phyloP scores from a whole-genome alignment of 1,284 basidiomycete species.

The Peniophora sp. region DNA sequence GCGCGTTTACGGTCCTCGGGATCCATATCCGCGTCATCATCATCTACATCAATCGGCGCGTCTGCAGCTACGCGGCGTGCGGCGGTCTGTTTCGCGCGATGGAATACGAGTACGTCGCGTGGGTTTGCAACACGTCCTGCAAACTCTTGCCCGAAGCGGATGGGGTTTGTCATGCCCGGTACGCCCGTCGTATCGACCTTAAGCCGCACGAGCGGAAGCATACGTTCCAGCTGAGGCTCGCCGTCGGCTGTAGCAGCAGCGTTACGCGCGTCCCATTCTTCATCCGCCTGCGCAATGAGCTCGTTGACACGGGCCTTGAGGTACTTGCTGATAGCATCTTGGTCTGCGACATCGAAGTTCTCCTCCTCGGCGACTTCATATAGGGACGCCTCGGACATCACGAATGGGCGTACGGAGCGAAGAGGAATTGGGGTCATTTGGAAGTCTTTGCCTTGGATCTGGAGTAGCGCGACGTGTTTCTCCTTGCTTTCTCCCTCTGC shows the following conservation, averaged over 20 bases:
- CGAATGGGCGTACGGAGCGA: conserved; percentile 90
- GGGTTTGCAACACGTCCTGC: conserved; percentile 90
- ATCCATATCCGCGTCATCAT: conserved; percentile 7
- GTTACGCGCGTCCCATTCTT: conserved; percentile 77
- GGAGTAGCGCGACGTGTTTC: conserved; percentile 85
- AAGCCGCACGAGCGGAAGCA: conserved; percentile 87
- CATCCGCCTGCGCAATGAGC: conserved; percentile 72
- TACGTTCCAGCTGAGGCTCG: conserved; percentile 53
- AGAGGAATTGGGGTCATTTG: conserved; percentile 80
- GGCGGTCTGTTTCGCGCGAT: conserved; percentile 68
- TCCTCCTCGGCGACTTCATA: conserved; percentile 70
- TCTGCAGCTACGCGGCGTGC: conserved; percentile 61
- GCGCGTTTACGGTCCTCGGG: conserved; percentile 56
- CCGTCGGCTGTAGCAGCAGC: conserved; percentile 57
- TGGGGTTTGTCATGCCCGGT: conserved; percentile 88
- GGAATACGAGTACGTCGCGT: conserved; percentile 86
- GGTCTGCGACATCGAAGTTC: conserved; percentile 69
- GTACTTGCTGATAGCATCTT: conserved; percentile 75
- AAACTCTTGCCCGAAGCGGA: conserved; percentile 96
- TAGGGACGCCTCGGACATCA: conserved; percentile 81
- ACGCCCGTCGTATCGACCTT: conserved; percentile 88
- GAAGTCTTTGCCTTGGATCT: conserved; percentile 84
- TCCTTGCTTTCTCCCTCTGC: conserved; percentile 85
- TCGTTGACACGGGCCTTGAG: conserved; percentile 71
- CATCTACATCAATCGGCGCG: conserved; percentile 45